These are phyloP conservation scores for Orbilia blumenaviensis DNA, from an alignment of 2,329 filamentous ascomycete species.

Conservation along the genomic window DNA sequence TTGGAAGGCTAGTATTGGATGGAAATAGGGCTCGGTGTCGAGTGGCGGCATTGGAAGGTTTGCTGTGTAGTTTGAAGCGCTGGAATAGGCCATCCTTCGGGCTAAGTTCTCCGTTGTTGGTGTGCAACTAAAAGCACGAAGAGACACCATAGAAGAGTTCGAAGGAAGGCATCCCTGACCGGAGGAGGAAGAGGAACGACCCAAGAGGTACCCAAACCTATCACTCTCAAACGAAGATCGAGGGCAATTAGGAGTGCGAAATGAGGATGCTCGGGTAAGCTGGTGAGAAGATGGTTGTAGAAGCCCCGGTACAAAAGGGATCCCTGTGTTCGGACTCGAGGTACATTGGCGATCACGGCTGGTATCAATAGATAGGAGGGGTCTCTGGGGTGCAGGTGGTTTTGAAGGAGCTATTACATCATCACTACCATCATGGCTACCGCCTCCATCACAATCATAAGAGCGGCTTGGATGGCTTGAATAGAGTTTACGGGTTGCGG, in stretches of 20 bases:
- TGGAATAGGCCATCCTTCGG: conserved; percentile 31
- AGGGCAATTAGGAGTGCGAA: background rate
- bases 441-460: background rate
- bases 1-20: background rate
- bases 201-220: background rate
- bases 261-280: conserved; percentile 19
- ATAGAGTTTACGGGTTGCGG: background rate
- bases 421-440: background rate
- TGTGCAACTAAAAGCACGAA: conserved; percentile 33
- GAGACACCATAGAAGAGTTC: conserved; percentile 2
- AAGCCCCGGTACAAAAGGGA: background rate
- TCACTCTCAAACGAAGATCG: conserved; percentile 1
- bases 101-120: conserved; percentile 48
- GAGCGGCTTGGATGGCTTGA: background rate
- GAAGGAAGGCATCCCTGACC: background rate
- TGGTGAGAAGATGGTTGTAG: background rate
- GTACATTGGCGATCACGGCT: background rate
- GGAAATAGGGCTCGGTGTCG: background rate
- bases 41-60: conserved; percentile 8
- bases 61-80: background rate
- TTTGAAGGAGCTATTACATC: background rate
- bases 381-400: background rate
- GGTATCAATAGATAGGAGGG: conserved; percentile 9
- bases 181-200: background rate
- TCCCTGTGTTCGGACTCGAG: conserved; percentile 1